Evolutionary conservation across 2,329 filamentous ascomycete genomes (phyloP).

Genomic region (Fusarium sarcochroum): DNA sequence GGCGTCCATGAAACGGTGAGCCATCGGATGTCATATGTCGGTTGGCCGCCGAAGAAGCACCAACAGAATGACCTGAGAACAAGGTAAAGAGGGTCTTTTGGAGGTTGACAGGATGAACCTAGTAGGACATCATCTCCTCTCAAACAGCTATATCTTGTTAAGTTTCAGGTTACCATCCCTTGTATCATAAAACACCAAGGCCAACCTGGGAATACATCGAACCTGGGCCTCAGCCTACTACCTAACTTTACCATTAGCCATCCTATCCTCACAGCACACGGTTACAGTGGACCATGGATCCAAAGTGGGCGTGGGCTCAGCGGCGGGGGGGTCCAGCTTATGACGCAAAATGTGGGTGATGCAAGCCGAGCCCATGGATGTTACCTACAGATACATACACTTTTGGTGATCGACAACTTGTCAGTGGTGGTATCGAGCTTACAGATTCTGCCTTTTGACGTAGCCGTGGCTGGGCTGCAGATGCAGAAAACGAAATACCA

Average conservation of each 20-base stretch:
- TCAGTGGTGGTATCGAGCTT: conserved; percentile 17
- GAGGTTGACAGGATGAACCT: background rate
- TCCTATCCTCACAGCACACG: background rate
- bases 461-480: conserved; percentile 1
- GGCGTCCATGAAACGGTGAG: conserved; percentile 36
- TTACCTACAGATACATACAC: background rate
- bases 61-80: conserved; percentile 11
- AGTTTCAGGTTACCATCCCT: background rate
- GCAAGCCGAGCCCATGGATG: conserved; percentile 1
- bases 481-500: background rate
- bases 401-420: conserved; percentile 20
- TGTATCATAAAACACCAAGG: conserved; percentile 14
- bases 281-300: conserved; percentile 2
- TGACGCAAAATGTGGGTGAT: conserved; percentile 24
- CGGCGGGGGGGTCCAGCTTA: conserved; percentile 6
- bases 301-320: background rate
- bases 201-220: conserved; percentile 1
- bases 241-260: background rate
- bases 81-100: background rate
- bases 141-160: background rate
- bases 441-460: conserved; percentile 13
- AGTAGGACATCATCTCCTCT: no score
- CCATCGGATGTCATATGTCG: conserved; percentile 29
- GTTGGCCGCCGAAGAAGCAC: conserved; percentile 23
- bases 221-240: conserved; percentile 6